These are phyloP conservation scores for Salix udensis DNA, from an alignment of 345 rosid species.

Conservation along the genomic window DNA sequence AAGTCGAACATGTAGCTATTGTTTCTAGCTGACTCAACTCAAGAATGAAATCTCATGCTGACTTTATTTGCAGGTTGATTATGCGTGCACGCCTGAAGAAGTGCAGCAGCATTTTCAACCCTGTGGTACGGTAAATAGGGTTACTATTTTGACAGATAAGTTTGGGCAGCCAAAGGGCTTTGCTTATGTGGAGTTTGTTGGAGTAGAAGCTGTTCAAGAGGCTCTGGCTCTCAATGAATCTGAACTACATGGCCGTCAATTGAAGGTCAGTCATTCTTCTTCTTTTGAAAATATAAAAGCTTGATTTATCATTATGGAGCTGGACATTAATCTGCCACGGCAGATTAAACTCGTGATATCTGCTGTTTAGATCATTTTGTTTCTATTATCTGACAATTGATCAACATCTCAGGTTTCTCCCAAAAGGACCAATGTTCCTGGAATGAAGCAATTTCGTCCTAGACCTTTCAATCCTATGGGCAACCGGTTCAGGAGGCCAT, in stretches of 20 bases:
- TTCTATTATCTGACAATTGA: not conserved
- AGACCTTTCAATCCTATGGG: conserved; percentile 74
- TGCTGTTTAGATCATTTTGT: not conserved
- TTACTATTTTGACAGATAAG: conserved; percentile 89
- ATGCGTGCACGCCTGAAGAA: conserved; percentile 96
- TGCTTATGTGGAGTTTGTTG: conserved; percentile 92
- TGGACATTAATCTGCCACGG: not conserved
- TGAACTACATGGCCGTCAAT: conserved; percentile 91
- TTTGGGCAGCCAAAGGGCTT: conserved; percentile 96
- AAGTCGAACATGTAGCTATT: not conserved
- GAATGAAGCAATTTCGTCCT: conserved; percentile 81
- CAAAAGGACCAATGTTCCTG: conserved; percentile 93
- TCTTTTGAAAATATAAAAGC: not conserved
- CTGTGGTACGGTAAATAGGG: conserved; percentile 92
- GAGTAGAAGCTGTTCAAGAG: conserved; percentile 78
- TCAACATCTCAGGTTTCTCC: conserved; percentile 53
- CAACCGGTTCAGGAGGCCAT: conserved; percentile 65
- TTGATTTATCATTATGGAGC: not conserved
- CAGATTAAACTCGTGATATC: not conserved
- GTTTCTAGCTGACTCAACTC: not conserved
- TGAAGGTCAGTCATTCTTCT: conserved; percentile 49
- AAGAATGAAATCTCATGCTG: not conserved
- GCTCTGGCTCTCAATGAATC: conserved; percentile 80
- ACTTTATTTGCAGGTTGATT: conserved; percentile 64
- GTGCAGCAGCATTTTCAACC: conserved; percentile 97